These are phyloP conservation scores for Linderina pennispora DNA, from an alignment of 192 early-diverging fungal species.

Conservation along the genomic window DNA sequence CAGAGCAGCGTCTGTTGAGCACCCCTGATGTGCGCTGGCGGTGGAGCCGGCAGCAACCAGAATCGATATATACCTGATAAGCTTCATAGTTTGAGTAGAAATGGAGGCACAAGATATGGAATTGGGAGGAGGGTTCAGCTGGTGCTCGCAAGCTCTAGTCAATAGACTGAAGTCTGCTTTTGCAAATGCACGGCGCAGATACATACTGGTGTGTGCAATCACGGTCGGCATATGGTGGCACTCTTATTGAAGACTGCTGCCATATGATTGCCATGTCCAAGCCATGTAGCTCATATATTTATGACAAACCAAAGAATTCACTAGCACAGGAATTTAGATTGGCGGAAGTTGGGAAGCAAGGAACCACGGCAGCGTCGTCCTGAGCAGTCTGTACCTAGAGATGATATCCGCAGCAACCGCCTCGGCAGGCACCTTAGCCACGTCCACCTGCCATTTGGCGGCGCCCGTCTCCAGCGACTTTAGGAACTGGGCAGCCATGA, in stretches of 20 bases:
- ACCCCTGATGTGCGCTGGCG: slow-evolving; percentile 18
- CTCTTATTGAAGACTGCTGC: too few relatives aligned
- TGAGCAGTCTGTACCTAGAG: slow-evolving; percentile 8
- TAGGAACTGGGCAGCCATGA: slow-evolving; percentile 13
- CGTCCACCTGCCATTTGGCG: slow-evolving; percentile 1
- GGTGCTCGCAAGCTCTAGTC: too few relatives aligned
- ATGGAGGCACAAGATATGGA: not conserved
- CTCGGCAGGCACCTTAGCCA: slow-evolving; percentile 6
- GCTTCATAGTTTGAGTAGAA: slow-evolving; percentile 6
- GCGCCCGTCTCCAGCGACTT: slow-evolving; percentile 10
- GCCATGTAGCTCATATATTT: too few relatives aligned
- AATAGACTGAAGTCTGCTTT: too few relatives aligned
- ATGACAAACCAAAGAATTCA: too few relatives aligned
- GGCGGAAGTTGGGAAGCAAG: slow-evolving; percentile 7
- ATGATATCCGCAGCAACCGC: slow-evolving; percentile 11
- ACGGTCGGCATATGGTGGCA: too few relatives aligned
- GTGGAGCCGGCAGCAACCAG: not conserved
- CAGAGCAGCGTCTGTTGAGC: slow-evolving; percentile 20
- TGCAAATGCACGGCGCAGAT: too few relatives aligned
- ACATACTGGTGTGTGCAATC: too few relatives aligned
- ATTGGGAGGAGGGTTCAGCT: not conserved
- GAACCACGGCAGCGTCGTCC: slow-evolving; percentile 8
- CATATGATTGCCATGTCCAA: too few relatives aligned
- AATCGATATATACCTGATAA: not conserved
- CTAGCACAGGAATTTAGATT: slow-evolving; percentile 3